Evolutionary conservation across 108 stramenopile genomes (phyloP).

Genomic region (Skeletonema costatum): DNA sequence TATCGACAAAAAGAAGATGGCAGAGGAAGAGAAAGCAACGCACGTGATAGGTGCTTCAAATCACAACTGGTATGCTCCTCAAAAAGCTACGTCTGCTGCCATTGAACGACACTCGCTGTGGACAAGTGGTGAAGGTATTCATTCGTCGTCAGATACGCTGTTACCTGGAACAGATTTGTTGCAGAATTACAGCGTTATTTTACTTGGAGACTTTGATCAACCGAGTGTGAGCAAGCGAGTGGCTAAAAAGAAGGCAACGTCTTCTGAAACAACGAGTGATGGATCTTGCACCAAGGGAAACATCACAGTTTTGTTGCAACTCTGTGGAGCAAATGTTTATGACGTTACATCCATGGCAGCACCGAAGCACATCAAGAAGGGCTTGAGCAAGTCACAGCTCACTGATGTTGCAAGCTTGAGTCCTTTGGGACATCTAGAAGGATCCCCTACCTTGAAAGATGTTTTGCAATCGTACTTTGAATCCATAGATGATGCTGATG

Average conservation of each 20-base stretch:
- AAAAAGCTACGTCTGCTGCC: slow-evolving; percentile 29
- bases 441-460: slow-evolving; percentile 18
- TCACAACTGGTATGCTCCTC: slow-evolving; percentile 42
- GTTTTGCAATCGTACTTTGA: neutral
- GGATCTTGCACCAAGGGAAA: slow-evolving; percentile 25
- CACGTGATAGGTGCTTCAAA: slow-evolving; percentile 46
- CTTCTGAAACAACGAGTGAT: neutral
- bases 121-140: slow-evolving; percentile 6
- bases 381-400: slow-evolving; percentile 10
- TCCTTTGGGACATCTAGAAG: slow-evolving; percentile 2
- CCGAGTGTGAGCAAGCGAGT: slow-evolving; percentile 5
- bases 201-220: slow-evolving; percentile 51
- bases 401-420: neutral
- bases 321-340: slow-evolving; percentile 52
- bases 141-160: slow-evolving; percentile 10
- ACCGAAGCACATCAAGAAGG: slow-evolving; percentile 21
- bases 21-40: slow-evolving; percentile 10
- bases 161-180: slow-evolving; percentile 40
- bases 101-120: slow-evolving; percentile 22
- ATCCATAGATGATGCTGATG: neutral
- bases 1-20: neutral
- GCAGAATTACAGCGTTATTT: slow-evolving; percentile 27
- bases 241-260: slow-evolving; percentile 22
- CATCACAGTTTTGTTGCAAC: slow-evolving; percentile 34
- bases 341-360: slow-evolving; percentile 16